Conservation (phyloP, 108 stramenopile genomes). For the Bacterosira constricta region DNA sequence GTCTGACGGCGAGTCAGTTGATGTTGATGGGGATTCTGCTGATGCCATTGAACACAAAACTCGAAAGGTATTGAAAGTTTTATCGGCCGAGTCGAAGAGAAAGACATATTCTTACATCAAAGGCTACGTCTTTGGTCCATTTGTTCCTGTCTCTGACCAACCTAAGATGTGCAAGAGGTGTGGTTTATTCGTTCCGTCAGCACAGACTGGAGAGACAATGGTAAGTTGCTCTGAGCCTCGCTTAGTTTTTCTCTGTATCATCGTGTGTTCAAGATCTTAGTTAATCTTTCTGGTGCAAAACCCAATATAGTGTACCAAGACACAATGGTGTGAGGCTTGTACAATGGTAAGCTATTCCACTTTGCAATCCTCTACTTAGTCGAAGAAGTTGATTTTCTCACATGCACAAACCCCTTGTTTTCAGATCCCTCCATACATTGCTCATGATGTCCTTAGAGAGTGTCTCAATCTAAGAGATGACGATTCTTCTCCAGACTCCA, state of each 20-base stretch:
- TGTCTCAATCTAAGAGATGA: conserved; percentile 15
- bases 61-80: conserved; percentile 3
- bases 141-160: neutral
- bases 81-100: conserved; percentile 13
- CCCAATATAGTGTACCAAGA: neutral
- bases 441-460: conserved; percentile 6
- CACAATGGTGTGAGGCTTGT: conserved; percentile 24
- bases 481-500: no score
- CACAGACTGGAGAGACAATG: conserved; percentile 8
- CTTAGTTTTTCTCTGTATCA: no score
- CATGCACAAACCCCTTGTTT: no score
- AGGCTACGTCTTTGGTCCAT: conserved; percentile 9
- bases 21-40: neutral
- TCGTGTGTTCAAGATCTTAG: no score
- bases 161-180: conserved; percentile 15
- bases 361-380: neutral
- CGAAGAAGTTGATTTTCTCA: neutral
- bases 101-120: neutral
- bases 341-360: neutral
- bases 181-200: conserved; percentile 14
- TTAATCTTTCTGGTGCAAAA: no score
- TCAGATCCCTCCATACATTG: conserved; percentile 18
- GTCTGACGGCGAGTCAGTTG: neutral
- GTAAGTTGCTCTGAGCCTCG: no score
- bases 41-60: neutral